A percentile compares a stretch with the other conserved stretches of the same genome.
Evolutionary conservation across 2,329 filamentous ascomycete genomes (phyloP).

Genomic region (Trichoderma citrinoviride): DNA sequence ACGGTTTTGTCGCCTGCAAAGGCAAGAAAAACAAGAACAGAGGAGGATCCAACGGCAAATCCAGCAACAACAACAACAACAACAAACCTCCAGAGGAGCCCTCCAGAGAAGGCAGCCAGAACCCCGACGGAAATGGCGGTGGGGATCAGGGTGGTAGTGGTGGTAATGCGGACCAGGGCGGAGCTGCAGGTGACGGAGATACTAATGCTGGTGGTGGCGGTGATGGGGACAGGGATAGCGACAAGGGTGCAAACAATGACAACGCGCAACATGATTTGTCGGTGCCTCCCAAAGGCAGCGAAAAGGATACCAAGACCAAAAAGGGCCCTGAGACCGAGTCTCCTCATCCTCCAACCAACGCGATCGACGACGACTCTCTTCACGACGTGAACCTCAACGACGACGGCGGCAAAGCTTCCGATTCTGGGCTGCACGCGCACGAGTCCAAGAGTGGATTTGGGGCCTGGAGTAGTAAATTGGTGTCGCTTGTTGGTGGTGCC

Average conservation of each 20-base stretch:
- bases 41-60: not conserved
- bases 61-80: constrained; percentile 31
- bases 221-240: constrained; percentile 39
- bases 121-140: constrained; percentile 21
- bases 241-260: constrained; percentile 27
- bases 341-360: constrained; percentile 30
- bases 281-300: constrained; percentile 36
- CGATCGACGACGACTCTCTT: constrained; percentile 51
- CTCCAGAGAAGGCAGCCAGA: constrained; percentile 28
- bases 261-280: constrained; percentile 32
- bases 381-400: constrained; percentile 66
- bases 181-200: constrained; percentile 22
- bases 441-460: constrained; percentile 49
- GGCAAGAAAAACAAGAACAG: constrained; percentile 55
- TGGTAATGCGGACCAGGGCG: constrained; percentile 21
- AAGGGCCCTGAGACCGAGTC: constrained; percentile 30
- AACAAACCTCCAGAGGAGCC: constrained; percentile 45
- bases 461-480: constrained; percentile 61
- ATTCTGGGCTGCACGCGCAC: constrained; percentile 52
- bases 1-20: constrained; percentile 53
- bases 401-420: constrained; percentile 56
- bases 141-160: constrained; percentile 23
- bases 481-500: constrained; percentile 35
- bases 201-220: constrained; percentile 27
- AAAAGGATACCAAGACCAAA: constrained; percentile 37